phyloP scores from a whole-genome alignment of 1,139 yeast species.

The Diutina ranongensis region DNA sequence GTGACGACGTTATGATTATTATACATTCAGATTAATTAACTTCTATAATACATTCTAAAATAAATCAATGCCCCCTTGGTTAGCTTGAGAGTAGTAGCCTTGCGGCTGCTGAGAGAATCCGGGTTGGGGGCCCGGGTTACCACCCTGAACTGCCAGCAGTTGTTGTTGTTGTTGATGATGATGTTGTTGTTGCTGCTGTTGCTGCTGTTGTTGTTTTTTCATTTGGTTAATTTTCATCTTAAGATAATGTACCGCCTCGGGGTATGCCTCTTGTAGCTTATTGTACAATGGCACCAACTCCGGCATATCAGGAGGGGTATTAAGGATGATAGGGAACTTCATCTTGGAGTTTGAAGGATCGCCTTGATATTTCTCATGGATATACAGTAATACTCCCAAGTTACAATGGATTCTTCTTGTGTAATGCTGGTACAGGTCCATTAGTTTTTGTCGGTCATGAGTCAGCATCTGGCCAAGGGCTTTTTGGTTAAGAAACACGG shows the following conservation, averaged over 20 bases:
- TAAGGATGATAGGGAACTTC: slow-evolving; percentile 39
- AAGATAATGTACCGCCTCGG: slow-evolving; percentile 41
- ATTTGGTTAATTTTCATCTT: slow-evolving; percentile 35
- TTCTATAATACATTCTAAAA: slow-evolving; percentile 1
- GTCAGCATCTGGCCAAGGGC: slow-evolving; percentile 25
- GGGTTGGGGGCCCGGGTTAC: background rate
- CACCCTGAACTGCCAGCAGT: background rate
- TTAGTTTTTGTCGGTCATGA: slow-evolving; percentile 24
- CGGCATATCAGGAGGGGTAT: slow-evolving; percentile 47
- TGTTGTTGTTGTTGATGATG: slow-evolving; percentile 4
- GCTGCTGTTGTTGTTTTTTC: slow-evolving; percentile 4
- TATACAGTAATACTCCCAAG: slow-evolving; percentile 38
- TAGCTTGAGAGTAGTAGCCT: background rate
- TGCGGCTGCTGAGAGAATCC: background rate
- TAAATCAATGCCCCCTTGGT: background rate
- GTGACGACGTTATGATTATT: background rate
- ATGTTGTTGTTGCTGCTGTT: slow-evolving; percentile 4
- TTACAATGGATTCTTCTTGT: slow-evolving; percentile 44
- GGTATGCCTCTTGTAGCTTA: slow-evolving; percentile 39
- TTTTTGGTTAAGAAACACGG: slow-evolving; percentile 24
- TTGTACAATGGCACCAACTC: slow-evolving; percentile 37
- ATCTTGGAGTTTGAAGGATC: slow-evolving; percentile 20
- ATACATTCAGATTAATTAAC: background rate
- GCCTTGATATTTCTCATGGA: slow-evolving; percentile 38
- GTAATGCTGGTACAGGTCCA: slow-evolving; percentile 39